Conservation (phyloP, 1,284 basidiomycete species). For the Trichosporon coremiiforme region DNA sequence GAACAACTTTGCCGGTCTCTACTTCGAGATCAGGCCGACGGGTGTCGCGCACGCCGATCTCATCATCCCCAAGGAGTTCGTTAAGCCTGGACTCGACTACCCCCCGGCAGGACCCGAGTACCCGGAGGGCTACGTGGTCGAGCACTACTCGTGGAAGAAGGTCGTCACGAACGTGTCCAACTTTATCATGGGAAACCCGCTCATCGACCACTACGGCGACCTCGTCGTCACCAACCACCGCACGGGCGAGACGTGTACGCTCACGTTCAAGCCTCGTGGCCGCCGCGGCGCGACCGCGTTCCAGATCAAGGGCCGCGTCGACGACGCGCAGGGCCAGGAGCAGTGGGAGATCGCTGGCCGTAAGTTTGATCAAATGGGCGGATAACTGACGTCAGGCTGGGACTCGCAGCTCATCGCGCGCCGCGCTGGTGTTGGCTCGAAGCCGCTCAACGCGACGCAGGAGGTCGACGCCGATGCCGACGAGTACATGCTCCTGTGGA, state of each 20-base stretch:
- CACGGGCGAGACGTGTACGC: constrained; percentile 82
- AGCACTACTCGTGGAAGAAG: constrained; percentile 63
- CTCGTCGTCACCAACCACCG: constrained; percentile 90
- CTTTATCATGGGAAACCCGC: constrained; percentile 88
- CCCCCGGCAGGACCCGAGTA: constrained; percentile 51
- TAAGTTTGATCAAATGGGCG: constrained; percentile 32
- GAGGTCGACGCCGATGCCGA: constrained; percentile 42
- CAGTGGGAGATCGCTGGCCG: constrained; percentile 88
- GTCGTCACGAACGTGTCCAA: constrained; percentile 91
- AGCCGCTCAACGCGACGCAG: constrained; percentile 63
- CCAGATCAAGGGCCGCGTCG: constrained; percentile 86
- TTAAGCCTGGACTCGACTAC: constrained; percentile 45
- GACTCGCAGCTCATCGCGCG: constrained; percentile 91
- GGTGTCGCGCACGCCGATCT: constrained; percentile 90
- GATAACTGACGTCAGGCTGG: constrained; percentile 64
- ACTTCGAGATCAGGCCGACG: constrained; percentile 94
- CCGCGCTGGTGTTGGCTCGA: constrained; percentile 66
- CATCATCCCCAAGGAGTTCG: constrained; percentile 69
- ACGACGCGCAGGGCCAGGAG: constrained; percentile 67
- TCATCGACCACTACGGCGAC: constrained; percentile 96
- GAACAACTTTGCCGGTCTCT: constrained; percentile 93
- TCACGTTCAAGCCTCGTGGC: constrained; percentile 94
- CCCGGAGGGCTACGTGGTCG: constrained; percentile 45
- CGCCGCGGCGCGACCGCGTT: constrained; percentile 91
- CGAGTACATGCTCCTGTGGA: constrained; percentile 68